phyloP scores from a whole-genome alignment of 1,284 basidiomycete genomes.

The Ganoderma meredithae region DNA sequence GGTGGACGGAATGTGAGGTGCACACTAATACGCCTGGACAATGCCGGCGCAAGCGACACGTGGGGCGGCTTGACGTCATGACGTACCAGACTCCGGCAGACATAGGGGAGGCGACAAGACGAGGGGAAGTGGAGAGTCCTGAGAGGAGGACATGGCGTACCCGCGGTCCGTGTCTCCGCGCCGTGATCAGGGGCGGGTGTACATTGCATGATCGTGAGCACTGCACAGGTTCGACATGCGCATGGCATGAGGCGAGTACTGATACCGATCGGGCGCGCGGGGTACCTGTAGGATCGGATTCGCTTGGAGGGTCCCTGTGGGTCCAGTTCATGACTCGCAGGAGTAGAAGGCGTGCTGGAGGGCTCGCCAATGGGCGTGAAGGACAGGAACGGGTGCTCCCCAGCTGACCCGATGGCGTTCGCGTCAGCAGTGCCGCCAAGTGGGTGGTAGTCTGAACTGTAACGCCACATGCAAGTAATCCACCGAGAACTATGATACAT shows the following conservation, averaged over 20 bases:
- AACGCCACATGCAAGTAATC: neutral
- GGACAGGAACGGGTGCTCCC: neutral
- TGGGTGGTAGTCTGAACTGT: neutral
- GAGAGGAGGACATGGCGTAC: neutral
- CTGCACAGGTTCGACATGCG: constrained; percentile 3
- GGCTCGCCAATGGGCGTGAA: neutral
- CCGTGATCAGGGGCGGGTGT: neutral
- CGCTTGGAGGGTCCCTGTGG: neutral
- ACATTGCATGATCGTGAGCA: neutral
- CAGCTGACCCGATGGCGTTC: neutral
- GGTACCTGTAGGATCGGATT: neutral
- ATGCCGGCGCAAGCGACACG: neutral
- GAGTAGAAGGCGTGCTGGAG: neutral
- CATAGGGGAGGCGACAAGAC: neutral
- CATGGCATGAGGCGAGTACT: constrained; percentile 6
- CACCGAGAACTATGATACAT: neutral
- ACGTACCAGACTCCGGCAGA: neutral
- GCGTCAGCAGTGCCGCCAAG: neutral
- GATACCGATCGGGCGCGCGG: constrained; percentile 2
- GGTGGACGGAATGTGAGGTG: neutral
- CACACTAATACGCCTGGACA: neutral
- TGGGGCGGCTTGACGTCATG: neutral
- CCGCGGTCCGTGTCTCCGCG: neutral
- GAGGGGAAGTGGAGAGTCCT: neutral
- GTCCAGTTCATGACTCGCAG: constrained; percentile 1